phyloP scores from a whole-genome alignment of 192 early-diverging fungal genomes.

The Dissophora ornata region DNA sequence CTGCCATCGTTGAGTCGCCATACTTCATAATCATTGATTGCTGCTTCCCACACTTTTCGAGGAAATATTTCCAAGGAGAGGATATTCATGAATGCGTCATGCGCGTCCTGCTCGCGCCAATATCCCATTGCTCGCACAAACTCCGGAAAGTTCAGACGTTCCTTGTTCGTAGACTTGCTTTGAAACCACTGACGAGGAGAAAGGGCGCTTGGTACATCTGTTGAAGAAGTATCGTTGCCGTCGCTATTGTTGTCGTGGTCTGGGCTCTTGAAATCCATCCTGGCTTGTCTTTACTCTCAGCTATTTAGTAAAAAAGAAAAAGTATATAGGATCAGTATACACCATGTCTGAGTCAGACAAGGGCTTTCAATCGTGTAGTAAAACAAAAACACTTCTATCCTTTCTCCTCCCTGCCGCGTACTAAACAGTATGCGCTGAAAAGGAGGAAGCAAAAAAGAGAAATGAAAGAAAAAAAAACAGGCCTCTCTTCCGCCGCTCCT shows the following conservation, averaged over 20 bases:
- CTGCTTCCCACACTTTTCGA: slow-evolving; percentile 2
- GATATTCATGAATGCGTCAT: slow-evolving; percentile 20
- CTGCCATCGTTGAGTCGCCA: slow-evolving; percentile 32
- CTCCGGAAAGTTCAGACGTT: slow-evolving; percentile 21
- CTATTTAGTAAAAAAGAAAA: background rate
- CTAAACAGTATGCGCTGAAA: slow-evolving; percentile 4
- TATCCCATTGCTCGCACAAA: slow-evolving; percentile 12
- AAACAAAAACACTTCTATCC: background rate
- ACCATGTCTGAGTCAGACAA: no score
- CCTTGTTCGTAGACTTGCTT: background rate
- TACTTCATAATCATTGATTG: slow-evolving; percentile 22
- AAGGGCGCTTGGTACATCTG: background rate
- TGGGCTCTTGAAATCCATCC: slow-evolving; percentile 8
- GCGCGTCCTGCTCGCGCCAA: slow-evolving; percentile 24
- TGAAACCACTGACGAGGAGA: slow-evolving; percentile 17
- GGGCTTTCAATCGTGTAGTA: background rate
- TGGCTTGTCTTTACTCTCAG: background rate
- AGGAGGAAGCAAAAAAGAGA: background rate
- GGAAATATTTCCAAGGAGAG: slow-evolving; percentile 15
- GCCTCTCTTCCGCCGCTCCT: background rate
- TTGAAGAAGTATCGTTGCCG: background rate
- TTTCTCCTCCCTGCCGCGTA: slow-evolving; percentile 1
- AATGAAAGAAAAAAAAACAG: background rate
- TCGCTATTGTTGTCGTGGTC: slow-evolving; percentile 5
- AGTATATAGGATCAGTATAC: no score